Evolutionary conservation across 2,329 filamentous ascomycete genomes (phyloP).

Genomic region (Colletotrichum sp.): DNA sequence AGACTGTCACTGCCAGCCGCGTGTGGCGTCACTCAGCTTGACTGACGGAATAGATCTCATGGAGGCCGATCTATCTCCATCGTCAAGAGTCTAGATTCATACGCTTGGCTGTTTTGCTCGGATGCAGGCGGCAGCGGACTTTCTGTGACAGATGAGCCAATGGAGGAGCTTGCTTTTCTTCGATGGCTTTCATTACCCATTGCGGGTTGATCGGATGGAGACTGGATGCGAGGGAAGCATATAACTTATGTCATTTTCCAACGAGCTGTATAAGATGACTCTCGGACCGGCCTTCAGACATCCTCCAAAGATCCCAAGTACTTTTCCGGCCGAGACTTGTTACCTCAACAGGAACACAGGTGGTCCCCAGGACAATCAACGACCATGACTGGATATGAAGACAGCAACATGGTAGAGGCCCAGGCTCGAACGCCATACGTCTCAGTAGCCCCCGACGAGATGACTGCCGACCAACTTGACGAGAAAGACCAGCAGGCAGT

Average conservation of each 20-base stretch:
- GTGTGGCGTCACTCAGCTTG: background rate
- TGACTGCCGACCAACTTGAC: background rate
- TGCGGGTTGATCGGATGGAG: background rate
- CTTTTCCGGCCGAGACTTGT: background rate
- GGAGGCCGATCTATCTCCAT: background rate
- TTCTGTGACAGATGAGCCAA: background rate
- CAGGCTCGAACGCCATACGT: background rate
- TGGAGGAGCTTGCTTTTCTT: background rate
- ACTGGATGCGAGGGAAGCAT: background rate
- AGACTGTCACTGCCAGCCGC: background rate
- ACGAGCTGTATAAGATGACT: background rate
- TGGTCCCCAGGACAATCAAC: background rate
- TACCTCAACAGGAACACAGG: background rate
- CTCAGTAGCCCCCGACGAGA: background rate
- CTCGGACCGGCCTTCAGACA: background rate
- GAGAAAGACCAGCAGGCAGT: background rate
- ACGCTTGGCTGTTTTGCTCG: background rate
- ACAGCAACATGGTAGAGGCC: background rate
- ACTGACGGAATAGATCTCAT: background rate
- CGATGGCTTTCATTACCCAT: background rate
- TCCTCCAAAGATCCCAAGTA: background rate
- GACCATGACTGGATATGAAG: background rate
- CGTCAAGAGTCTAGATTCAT: background rate
- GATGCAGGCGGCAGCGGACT: background rate
- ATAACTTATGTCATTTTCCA: background rate